Evolutionary conservation across 306 rosid species (phyloP).

Genomic region (Inga oerstediana): DNA sequence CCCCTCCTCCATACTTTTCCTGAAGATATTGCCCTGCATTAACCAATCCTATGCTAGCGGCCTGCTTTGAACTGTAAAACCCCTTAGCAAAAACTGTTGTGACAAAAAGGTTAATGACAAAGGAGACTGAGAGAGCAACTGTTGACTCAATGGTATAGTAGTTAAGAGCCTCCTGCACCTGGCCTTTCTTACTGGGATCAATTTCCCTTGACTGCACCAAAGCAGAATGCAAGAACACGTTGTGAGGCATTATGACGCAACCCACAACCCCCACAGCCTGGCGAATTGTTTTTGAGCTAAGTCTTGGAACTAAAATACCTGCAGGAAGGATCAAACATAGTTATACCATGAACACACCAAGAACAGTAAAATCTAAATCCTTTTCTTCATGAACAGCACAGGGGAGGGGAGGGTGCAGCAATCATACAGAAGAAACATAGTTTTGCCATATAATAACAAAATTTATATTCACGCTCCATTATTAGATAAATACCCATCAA

Average conservation of each 20-base stretch:
- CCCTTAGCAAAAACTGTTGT: slow-evolving; percentile 86
- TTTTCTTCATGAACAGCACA: slow-evolving; percentile 8
- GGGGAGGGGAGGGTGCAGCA: slow-evolving; percentile 3
- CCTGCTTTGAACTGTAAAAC: slow-evolving; percentile 70
- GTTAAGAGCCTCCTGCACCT: slow-evolving; percentile 86
- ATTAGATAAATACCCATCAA: slow-evolving; percentile 52
- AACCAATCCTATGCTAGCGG: slow-evolving; percentile 72
- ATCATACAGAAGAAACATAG: slow-evolving; percentile 2
- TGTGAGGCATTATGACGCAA: slow-evolving; percentile 93
- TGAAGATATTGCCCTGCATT: slow-evolving; percentile 88
- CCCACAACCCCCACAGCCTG: slow-evolving; percentile 96
- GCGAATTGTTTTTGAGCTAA: slow-evolving; percentile 78
- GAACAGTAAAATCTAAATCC: slow-evolving; percentile 3
- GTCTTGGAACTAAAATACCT: slow-evolving; percentile 85
- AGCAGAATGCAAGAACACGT: slow-evolving; percentile 88
- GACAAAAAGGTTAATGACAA: slow-evolving; percentile 78
- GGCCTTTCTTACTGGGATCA: slow-evolving; percentile 66
- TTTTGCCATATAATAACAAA: slow-evolving; percentile 3
- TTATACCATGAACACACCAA: slow-evolving; percentile 26
- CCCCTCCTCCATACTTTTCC: slow-evolving; percentile 81
- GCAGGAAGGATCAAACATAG: slow-evolving; percentile 29
- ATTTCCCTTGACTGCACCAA: slow-evolving; percentile 83
- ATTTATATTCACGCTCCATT: slow-evolving; percentile 12
- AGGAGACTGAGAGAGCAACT: slow-evolving; percentile 68
- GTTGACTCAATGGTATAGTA: slow-evolving; percentile 83